Conservation (phyloP, 106 monocot species). For the Apostasia ramifera region DNA sequence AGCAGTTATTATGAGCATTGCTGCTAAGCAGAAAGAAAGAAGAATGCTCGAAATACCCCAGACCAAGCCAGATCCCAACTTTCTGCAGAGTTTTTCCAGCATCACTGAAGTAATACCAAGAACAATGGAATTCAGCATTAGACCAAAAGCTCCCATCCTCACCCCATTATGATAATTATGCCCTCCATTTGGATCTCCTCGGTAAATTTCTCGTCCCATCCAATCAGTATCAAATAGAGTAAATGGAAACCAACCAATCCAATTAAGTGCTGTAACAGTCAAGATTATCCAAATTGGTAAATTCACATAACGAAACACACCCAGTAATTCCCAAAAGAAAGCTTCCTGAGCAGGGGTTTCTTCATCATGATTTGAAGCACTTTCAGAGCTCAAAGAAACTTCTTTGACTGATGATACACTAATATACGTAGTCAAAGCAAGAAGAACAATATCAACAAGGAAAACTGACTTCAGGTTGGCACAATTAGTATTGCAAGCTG, state of each 20-base stretch:
- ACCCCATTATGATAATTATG: slow-evolving; percentile 67
- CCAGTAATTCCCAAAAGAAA: slow-evolving; percentile 81
- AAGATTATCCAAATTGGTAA: slow-evolving; percentile 72
- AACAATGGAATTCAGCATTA: slow-evolving; percentile 88
- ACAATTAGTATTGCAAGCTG: slow-evolving; percentile 55
- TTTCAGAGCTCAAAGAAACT: slow-evolving; percentile 26
- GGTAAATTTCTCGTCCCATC: slow-evolving; percentile 93
- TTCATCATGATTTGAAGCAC: slow-evolving; percentile 18
- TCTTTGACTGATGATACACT: slow-evolving; percentile 54
- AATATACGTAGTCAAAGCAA: slow-evolving; percentile 53
- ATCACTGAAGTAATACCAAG: slow-evolving; percentile 73
- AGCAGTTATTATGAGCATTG: slow-evolving; percentile 77
- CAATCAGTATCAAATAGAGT: slow-evolving; percentile 88
- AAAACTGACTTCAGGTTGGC: slow-evolving; percentile 92
- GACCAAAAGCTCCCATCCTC: slow-evolving; percentile 79
- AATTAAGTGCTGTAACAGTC: slow-evolving; percentile 68
- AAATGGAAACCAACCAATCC: slow-evolving; percentile 92
- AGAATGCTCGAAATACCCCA: slow-evolving; percentile 78
- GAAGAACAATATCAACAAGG: slow-evolving; percentile 65
- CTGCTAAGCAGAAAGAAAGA: slow-evolving; percentile 64
- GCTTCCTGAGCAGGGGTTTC: slow-evolving; percentile 47
- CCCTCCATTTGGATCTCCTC: slow-evolving; percentile 69
- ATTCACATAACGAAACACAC: slow-evolving; percentile 59
- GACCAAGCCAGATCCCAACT: slow-evolving; percentile 79
- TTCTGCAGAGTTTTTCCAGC: slow-evolving; percentile 70